phyloP scores from a whole-genome alignment of 768 basidiomycete genomes.

The Asterophora lycoperdoides region DNA sequence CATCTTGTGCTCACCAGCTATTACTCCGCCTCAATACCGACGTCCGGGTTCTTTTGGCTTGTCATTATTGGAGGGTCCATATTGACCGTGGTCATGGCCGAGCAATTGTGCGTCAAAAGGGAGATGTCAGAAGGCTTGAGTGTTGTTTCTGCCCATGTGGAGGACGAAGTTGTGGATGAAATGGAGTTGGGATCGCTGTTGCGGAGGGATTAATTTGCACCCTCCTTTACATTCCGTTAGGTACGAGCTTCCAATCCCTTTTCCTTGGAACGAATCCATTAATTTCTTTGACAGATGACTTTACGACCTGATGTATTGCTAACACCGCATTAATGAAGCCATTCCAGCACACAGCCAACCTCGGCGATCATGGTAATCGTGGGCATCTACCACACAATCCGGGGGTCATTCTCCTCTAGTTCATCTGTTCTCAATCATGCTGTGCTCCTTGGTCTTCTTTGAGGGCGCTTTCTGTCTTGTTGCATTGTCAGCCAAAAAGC shows the following conservation, averaged over 20 bases:
- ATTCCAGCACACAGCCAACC: background rate
- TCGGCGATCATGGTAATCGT: constrained; percentile 11
- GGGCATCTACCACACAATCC: background rate
- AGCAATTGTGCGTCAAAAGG: constrained; percentile 86
- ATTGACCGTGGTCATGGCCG: constrained; percentile 76
- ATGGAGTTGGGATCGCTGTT: constrained; percentile 51
- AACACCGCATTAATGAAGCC: constrained; percentile 4
- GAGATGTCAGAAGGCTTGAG: constrained; percentile 86
- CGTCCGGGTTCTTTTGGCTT: constrained; percentile 91
- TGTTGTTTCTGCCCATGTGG: constrained; percentile 42
- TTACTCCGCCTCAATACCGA: constrained; percentile 78
- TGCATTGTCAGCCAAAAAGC: background rate
- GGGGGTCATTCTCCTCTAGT: background rate
- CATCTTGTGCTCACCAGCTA: constrained; percentile 94
- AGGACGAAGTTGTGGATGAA: constrained; percentile 58
- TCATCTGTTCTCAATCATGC: background rate
- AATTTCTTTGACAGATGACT: constrained; percentile 5
- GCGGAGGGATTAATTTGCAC: constrained; percentile 32
- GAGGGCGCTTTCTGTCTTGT: background rate
- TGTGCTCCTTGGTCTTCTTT: background rate
- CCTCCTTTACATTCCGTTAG: constrained; percentile 2
- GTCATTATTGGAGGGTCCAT: constrained; percentile 67
- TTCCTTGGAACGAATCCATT: background rate
- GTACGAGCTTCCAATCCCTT: background rate
- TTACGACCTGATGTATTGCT: constrained; percentile 14